Percentiles rank a stretch among this genome's conserved stretches.
Conservation (phyloP, 2,329 filamentous ascomycete species). For the Colletotrichum spinosum region DNA sequence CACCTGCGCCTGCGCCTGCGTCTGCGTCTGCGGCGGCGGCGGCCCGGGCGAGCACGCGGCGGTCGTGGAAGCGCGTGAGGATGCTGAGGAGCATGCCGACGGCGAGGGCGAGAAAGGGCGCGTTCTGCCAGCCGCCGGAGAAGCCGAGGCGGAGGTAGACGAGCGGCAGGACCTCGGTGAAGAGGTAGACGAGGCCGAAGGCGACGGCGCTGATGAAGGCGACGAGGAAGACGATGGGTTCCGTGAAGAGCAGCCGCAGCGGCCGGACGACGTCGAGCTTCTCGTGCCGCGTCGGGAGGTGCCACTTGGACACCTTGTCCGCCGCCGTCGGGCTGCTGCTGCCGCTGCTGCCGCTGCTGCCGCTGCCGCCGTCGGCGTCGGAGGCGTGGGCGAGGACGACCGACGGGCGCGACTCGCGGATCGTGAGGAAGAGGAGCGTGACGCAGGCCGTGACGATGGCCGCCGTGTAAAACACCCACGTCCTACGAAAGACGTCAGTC, state of each 20-base stretch:
- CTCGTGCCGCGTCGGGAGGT: background rate
- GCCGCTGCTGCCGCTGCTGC: background rate
- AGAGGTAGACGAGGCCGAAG: slow-evolving; percentile 23
- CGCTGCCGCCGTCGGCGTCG: background rate
- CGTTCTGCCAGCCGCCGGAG: slow-evolving; percentile 3
- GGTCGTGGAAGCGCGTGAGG: slow-evolving; percentile 15
- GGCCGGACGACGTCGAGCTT: slow-evolving; percentile 23
- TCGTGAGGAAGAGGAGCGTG: background rate
- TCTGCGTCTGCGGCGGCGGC: slow-evolving; percentile 15
- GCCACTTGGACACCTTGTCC: background rate
- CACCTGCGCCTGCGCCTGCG: no score
- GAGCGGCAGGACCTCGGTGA: slow-evolving; percentile 14
- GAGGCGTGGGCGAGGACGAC: slow-evolving; percentile 1
- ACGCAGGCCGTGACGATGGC: slow-evolving; percentile 15
- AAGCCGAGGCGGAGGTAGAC: slow-evolving; percentile 18
- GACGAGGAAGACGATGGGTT: slow-evolving; percentile 25
- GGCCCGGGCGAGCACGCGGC: background rate
- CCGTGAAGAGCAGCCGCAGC: slow-evolving; percentile 15
- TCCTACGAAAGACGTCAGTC: background rate
- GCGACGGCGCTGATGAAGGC: slow-evolving; percentile 12
- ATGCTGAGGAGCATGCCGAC: slow-evolving; percentile 16
- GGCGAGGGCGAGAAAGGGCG: slow-evolving; percentile 6
- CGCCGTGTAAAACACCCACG: slow-evolving; percentile 20
- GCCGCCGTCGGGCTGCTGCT: background rate
- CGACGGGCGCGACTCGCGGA: slow-evolving; percentile 25